Base-by-base conservation (phyloP, 2,329 filamentous ascomycete species). In the Dactylonectria estremocensis region DNA sequence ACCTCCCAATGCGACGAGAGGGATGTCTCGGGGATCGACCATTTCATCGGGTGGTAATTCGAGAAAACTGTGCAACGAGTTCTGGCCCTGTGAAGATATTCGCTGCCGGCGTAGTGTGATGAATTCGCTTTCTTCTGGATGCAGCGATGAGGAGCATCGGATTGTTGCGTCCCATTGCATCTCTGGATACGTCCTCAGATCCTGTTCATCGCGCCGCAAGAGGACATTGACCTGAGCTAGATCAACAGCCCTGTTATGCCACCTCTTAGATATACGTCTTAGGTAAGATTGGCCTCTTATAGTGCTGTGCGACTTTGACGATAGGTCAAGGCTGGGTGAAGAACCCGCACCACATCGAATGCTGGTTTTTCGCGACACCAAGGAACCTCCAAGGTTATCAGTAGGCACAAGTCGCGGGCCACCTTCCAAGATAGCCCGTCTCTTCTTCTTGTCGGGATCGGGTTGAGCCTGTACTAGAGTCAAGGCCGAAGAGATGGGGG, bases 131-230 rank as follows among this genome's bases (percentile, higher is more conserved):
- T 76, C 74, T 33, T 68, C 31, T 0, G 37, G 5, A 6, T 74
- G 69, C 1, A 76, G 14, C 1, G 63, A 72, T 0, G 70, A 60
- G 0, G 72, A 67, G 1, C 72, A 50, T 1, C 73, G 49, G 0
- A 76, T 70, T 2, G 63, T 22, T 0, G 73, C 74, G 11, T 76
- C 72, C 70, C 72, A 73, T 22, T 28, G 14, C 1, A 76, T 49
- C 8, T 76, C 74, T 0, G 73, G 73, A 2, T 74, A 76, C 0
- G 69, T 67, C 2, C 10, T 53, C 3, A 60, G n/a, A 5, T 76
- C 73, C 0, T 24, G 20, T 9, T 66, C 65, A 28, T 76, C 70
- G 2, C 63, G 67, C 10, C 65, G 43, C 0, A 76, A 18, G 0
- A 69, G 20, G 0, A 7, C 37, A 7, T 73, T 76, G 2, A 76